Evolutionary conservation across 2,329 filamentous ascomycete genomes (phyloP), one percentile per base, ranked within the genome.

Genomic region (Cladorrhinum sp.): DNA sequence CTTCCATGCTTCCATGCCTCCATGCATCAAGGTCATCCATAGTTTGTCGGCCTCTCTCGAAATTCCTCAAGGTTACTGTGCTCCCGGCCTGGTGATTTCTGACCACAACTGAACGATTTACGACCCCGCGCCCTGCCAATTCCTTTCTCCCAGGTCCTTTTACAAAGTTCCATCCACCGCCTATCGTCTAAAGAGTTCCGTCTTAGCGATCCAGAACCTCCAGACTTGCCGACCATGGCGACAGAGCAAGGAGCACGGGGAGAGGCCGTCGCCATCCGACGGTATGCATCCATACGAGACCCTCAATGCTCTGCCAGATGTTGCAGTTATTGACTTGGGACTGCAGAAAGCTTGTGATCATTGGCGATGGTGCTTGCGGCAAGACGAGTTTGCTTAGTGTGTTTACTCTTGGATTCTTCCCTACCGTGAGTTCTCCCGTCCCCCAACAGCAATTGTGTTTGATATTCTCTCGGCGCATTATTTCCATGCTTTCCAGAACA

Each of bases 321-420:
- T n/a, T 45, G 4, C 20, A 18, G 4, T 45, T 24, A 50, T 51
- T 63, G 55, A 66, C 59, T 52, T 38, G 16, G 10, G 24, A 10
- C 20, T 55, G 49, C 73, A 96, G 93, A 81, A 97, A 97, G 80
- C 83, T 97, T 72, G 93, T 97, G 71, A 97, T 97, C 69, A 96
- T 97, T 71, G 93, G 93, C 64, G 93, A 97, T 58, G 95, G 95
- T 80, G 95, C 95, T 68, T 99, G 95, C 78, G 95, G 95, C 71
- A 99, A 99, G 82, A 99, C 95, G 56, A 96, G 92, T 86, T 80
- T 99, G 70, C 81, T 99, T 67, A 97, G 93, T 74, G 95, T 99
- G 68, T 99, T 99, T 77, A 99, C 95, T 36, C 82, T 99, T 58
- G 95, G 95, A 61, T 98, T 97, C 77, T 99, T 98, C 71, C 95